phyloP scores from a whole-genome alignment of 1,284 basidiomycete genomes.

The Moesziomyces globuligerus region DNA sequence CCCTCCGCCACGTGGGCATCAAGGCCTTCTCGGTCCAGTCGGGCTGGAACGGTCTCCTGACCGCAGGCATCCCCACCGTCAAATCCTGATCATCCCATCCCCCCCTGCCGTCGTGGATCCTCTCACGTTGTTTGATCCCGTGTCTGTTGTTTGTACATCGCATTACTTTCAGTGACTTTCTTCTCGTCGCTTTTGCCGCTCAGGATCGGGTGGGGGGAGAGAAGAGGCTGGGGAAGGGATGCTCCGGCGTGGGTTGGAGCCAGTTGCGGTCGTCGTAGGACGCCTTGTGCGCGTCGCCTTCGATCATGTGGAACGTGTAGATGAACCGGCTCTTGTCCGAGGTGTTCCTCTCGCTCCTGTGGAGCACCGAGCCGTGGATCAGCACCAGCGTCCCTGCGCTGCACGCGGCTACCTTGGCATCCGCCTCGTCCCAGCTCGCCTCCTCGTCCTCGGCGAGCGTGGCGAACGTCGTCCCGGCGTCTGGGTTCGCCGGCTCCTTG shows the following conservation, averaged over 20 bases:
- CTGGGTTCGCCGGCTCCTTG: slow-evolving; percentile 17
- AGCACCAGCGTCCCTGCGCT: slow-evolving; percentile 55
- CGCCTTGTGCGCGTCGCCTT: slow-evolving; percentile 38
- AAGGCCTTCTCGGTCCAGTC: slow-evolving; percentile 25
- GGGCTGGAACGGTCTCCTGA: slow-evolving; percentile 12
- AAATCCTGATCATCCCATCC: neutral
- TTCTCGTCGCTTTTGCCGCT: neutral
- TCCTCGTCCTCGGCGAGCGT: slow-evolving; percentile 40
- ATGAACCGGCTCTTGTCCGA: slow-evolving; percentile 52
- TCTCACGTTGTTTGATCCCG: too few species aligned
- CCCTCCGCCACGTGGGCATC: slow-evolving; percentile 25
- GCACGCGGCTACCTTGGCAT: slow-evolving; percentile 47
- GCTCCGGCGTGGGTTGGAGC: slow-evolving; percentile 47
- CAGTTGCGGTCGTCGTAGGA: slow-evolving; percentile 57
- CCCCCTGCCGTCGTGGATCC: too few species aligned
- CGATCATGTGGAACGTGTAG: slow-evolving; percentile 65
- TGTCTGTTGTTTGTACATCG: neutral
- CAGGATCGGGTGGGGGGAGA: neutral
- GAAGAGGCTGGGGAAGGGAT: slow-evolving; percentile 50
- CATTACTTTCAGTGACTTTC: neutral
- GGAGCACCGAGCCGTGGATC: slow-evolving; percentile 60
- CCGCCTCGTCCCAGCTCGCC: slow-evolving; percentile 26
- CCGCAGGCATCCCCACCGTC: neutral
- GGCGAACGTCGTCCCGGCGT: slow-evolving; percentile 46
- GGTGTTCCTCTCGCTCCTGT: slow-evolving; percentile 56